Base-by-base conservation (phyloP, 2,329 filamentous ascomycete species). In the Penicillium sp. region DNA sequence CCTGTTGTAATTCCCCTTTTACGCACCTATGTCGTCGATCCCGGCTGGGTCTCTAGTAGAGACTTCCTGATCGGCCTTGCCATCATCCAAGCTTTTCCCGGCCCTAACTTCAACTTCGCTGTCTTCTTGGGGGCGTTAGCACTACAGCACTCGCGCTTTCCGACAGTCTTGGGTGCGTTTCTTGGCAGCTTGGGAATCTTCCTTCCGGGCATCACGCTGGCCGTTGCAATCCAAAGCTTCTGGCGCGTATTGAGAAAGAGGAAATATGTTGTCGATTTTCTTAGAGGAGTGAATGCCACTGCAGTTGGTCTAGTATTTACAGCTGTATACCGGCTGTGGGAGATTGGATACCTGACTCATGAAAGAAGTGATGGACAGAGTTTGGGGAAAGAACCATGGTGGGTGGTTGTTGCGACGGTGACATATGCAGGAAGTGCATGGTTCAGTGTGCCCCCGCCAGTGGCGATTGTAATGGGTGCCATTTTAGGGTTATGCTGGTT, bases 11-110 rank as follows among this genome's bases (percentile, higher is more conserved):
- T 88, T 45, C 86, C 86, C 0, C 78, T 89, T 0, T 76, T 88
- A 1, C 78, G 84, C 19, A 81, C 86, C 37, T 78, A 78, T 63
- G 77, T 90, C 37, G 89, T 90, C 0, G 79, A 81, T 0, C 85
- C 87, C 25, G 85, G 86, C 7, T 91, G 88, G 88, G 88, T 91
- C 0, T 84, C 81, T 0, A 79, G 86, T 0, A 82, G 89, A 4
- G 87, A 91, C 68, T 91, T 91, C 68, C 77, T 91, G 0, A 84
- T 91, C 49, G 89, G 88, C 0, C 82, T 91, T 0, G 89, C 88
- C 8, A 80, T 91, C 53, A 87, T 86, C 19, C 88, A 91, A 71
- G 82, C 86, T 0, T 88, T 91, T 57, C 88, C 89, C 0, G 85
- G 85, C 0, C 85, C 85, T 0, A 76, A 77, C 54, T 74, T 74